Evolutionary conservation across 2,329 filamentous ascomycete species (phyloP).

Genomic region (Lachnum nothofagi): DNA sequence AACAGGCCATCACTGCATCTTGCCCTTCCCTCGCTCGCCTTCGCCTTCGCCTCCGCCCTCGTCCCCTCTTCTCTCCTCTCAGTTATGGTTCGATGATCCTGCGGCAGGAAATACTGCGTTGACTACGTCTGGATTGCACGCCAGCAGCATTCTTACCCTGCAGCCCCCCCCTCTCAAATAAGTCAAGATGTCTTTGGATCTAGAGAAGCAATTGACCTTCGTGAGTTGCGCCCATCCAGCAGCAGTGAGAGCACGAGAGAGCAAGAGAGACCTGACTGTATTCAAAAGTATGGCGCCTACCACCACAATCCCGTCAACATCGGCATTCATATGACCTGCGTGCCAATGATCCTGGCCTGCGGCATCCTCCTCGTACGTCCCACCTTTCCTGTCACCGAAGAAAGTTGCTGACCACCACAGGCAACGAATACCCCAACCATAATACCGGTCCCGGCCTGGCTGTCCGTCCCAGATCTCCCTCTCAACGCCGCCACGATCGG

Average conservation of each 20-base stretch:
- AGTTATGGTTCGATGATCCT: constrained; percentile 14
- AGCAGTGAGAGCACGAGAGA: not conserved
- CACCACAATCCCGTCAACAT: constrained; percentile 75
- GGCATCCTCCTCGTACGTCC: constrained; percentile 63
- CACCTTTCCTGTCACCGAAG: not conserved
- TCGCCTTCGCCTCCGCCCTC: not conserved
- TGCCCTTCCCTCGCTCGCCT: not conserved
- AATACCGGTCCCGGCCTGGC: constrained; percentile 60
- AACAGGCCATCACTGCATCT: too few species aligned
- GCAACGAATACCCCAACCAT: constrained; percentile 58
- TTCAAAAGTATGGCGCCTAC: constrained; percentile 71
- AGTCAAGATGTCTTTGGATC: constrained; percentile 59
- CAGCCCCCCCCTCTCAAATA: constrained; percentile 2
- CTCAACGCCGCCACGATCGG: constrained; percentile 62
- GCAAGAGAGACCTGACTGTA: constrained; percentile 18
- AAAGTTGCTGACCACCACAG: constrained; percentile 37
- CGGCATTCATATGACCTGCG: constrained; percentile 72
- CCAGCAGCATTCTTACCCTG: too few species aligned
- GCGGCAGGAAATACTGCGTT: constrained; percentile 11
- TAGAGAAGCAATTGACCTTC: constrained; percentile 78
- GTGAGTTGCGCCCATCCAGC: constrained; percentile 48
- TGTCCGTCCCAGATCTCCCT: constrained; percentile 61
- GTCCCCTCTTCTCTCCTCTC: not conserved
- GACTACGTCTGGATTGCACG: too few species aligned
- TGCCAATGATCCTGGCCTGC: constrained; percentile 69